Evolutionary conservation across 108 stramenopile species (phyloP).

Genomic region (Cyclostephanos invisitatus): DNA sequence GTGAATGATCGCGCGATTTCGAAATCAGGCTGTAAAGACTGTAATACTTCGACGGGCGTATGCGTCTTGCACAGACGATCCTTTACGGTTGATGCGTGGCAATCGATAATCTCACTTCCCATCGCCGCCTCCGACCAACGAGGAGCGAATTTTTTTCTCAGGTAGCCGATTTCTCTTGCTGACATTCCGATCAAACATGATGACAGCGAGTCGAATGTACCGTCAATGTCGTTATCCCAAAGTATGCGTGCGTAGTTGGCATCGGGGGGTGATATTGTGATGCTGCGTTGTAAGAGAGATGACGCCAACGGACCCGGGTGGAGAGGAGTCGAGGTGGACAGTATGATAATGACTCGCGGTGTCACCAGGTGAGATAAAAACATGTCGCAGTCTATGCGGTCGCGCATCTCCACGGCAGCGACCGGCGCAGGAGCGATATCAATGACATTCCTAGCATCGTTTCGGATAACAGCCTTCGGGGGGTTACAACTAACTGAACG

Average conservation of each 20-base stretch:
- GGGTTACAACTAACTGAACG: slow-evolving; percentile 29
- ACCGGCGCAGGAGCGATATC: not conserved
- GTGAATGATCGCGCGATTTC: slow-evolving; percentile 24
- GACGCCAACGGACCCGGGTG: slow-evolving; percentile 62
- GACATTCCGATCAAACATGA: slow-evolving; percentile 19
- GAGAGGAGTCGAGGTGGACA: slow-evolving; percentile 56
- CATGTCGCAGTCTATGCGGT: not conserved
- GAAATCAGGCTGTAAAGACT: slow-evolving; percentile 31
- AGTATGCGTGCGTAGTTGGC: slow-evolving; percentile 55
- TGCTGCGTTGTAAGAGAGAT: slow-evolving; percentile 52
- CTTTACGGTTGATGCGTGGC: slow-evolving; percentile 16
- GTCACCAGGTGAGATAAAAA: slow-evolving; percentile 11
- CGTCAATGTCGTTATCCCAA: slow-evolving; percentile 56
- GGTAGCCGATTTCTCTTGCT: slow-evolving; percentile 29
- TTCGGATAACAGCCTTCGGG: not conserved
- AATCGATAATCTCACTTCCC: slow-evolving; percentile 9
- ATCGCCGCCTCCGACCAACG: slow-evolving; percentile 21
- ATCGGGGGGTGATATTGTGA: slow-evolving; percentile 56
- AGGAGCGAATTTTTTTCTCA: slow-evolving; percentile 40
- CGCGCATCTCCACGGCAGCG: not conserved
- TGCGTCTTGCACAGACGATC: not conserved
- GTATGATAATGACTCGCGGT: slow-evolving; percentile 58
- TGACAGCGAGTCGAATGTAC: slow-evolving; percentile 39
- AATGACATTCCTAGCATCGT: not conserved
- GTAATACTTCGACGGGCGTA: slow-evolving; percentile 24